phyloP scores from a whole-genome alignment of 441 rosid species.

The Hura crepitans region DNA sequence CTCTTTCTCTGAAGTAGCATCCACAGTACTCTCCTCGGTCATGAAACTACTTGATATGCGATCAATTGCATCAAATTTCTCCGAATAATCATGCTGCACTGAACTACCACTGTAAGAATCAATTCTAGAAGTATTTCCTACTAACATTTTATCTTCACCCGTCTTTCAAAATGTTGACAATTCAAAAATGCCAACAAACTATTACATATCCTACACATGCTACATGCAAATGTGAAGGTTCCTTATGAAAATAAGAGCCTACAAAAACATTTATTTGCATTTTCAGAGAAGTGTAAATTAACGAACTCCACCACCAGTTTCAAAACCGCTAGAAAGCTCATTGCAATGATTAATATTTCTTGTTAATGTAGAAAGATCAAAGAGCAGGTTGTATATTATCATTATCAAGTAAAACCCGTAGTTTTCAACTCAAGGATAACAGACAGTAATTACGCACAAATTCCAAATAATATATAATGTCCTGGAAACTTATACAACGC shows the following conservation, averaged over 20 bases:
- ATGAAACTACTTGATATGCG: conserved; percentile 40
- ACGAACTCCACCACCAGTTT: not conserved
- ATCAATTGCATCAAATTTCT: conserved; percentile 38
- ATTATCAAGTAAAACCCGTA: not conserved
- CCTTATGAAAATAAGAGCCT: not conserved
- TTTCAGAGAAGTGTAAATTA: not conserved
- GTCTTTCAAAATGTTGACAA: conserved; percentile 23
- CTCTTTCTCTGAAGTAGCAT: conserved; percentile 85
- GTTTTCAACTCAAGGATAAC: conserved; percentile 4
- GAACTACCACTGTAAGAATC: conserved; percentile 25
- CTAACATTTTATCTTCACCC: conserved; percentile 29
- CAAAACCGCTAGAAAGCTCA: conserved; percentile 3
- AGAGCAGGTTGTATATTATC: not conserved
- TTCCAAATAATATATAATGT: not conserved
- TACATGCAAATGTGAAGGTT: too few relatives aligned
- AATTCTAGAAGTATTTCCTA: conserved; percentile 23
- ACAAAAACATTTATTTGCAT: not conserved
- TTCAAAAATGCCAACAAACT: not conserved
- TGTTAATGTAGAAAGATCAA: not conserved
- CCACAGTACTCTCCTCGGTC: conserved; percentile 42
- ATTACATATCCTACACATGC: not conserved
- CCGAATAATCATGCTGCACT: conserved; percentile 34
- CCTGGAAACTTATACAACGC: not conserved
- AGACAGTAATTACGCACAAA: not conserved
- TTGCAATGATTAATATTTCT: not conserved